These are phyloP conservation scores for Clathrospora elynae DNA, from an alignment of 2,329 filamentous ascomycete species.

Conservation along the genomic window DNA sequence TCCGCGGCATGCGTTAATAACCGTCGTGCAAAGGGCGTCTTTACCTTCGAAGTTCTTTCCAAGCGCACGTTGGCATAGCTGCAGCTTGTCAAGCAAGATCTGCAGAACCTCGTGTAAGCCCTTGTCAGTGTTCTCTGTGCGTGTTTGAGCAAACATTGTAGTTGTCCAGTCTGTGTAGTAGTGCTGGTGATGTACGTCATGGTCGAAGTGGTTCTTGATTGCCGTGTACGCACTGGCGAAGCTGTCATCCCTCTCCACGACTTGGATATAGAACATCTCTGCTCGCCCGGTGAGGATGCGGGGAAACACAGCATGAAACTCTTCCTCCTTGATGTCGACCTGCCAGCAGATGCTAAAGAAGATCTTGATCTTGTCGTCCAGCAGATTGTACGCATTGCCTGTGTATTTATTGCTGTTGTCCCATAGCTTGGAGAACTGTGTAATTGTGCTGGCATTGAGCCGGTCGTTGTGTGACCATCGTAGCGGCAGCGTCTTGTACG, in stretches of 20 bases:
- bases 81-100: constrained; percentile 4
- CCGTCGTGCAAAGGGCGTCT: not conserved
- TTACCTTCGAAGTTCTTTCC: not conserved
- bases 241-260: not conserved
- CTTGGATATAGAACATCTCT: constrained; percentile 1
- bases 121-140: constrained; percentile 4
- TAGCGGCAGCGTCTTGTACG: not conserved
- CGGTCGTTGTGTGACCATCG: not conserved
- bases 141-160: not conserved
- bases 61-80: not conserved
- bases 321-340: not conserved
- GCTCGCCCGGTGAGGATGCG: constrained; percentile 1
- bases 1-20: not conserved
- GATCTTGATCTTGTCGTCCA: constrained; percentile 2
- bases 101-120: constrained; percentile 1
- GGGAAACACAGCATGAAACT: constrained; percentile 3
- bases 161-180: not conserved
- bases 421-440: not conserved
- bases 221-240: not conserved
- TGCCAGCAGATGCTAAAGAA: constrained; percentile 3
- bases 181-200: not conserved
- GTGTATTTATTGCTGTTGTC: constrained; percentile 1
- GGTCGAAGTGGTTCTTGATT: not conserved
- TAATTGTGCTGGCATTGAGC: not conserved
- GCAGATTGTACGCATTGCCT: constrained; percentile 1